Conservation (phyloP, 1,284 basidiomycete species). For the Leccinum griseonigrum region DNA sequence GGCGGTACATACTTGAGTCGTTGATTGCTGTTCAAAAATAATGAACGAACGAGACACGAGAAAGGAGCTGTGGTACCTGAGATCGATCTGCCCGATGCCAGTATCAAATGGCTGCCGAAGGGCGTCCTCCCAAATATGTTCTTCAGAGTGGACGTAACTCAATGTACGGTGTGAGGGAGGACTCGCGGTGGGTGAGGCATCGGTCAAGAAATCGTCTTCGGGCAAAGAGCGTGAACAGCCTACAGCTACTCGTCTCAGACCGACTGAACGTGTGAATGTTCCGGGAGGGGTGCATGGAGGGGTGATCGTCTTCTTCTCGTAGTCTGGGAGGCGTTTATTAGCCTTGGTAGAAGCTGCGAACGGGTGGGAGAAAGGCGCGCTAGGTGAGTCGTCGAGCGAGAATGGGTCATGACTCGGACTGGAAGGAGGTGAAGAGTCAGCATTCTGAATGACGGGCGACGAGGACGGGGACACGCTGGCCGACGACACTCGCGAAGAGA, state of each 20-base stretch:
- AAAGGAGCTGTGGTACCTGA: slow-evolving; percentile 24
- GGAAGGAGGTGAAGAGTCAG: slow-evolving; percentile 30
- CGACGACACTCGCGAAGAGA: too few species aligned
- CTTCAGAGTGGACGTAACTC: slow-evolving; percentile 26
- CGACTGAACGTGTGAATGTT: slow-evolving; percentile 8
- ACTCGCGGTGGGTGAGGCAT: slow-evolving; percentile 7
- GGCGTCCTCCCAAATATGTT: slow-evolving; percentile 30
- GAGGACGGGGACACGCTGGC: slow-evolving; percentile 25
- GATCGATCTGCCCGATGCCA: slow-evolving; percentile 32
- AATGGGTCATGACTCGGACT: slow-evolving; percentile 22
- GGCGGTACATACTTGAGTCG: slow-evolving; percentile 27
- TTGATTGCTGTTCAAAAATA: slow-evolving; percentile 19
- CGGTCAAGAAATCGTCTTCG: slow-evolving; percentile 20
- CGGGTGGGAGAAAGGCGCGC: slow-evolving; percentile 23
- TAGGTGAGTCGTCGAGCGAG: slow-evolving; percentile 21
- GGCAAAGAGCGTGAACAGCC: slow-evolving; percentile 24
- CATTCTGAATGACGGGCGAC: slow-evolving; percentile 28
- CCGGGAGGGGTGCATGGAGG: slow-evolving; percentile 26
- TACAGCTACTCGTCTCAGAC: slow-evolving; percentile 6
- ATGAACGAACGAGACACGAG: slow-evolving; percentile 10
- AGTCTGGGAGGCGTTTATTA: slow-evolving; percentile 25
- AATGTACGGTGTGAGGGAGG: slow-evolving; percentile 19
- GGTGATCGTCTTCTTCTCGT: slow-evolving; percentile 27
- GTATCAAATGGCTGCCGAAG: slow-evolving; percentile 29
- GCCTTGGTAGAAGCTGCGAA: slow-evolving; percentile 33